phyloP scores from a whole-genome alignment of 805 yeast species.

The Clavispora fructus region DNA sequence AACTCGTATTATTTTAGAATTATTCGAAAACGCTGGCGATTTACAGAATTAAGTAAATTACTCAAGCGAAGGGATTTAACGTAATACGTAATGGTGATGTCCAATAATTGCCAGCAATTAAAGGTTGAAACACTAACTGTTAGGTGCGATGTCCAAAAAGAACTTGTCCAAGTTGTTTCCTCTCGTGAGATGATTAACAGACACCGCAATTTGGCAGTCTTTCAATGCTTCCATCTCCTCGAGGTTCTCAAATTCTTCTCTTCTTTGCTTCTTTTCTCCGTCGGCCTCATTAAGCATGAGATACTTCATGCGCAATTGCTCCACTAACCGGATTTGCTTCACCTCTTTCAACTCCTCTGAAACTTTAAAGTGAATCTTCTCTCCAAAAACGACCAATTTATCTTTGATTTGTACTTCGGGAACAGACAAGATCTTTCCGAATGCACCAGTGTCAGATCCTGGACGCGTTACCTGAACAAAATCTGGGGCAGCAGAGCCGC shows the following conservation, averaged over 20 bases:
- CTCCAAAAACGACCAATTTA: background rate
- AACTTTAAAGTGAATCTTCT: constrained; percentile 3
- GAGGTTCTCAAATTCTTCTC: constrained; percentile 1
- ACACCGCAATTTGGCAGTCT: constrained; percentile 8
- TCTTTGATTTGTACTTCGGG: constrained; percentile 3
- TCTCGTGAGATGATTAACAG: constrained; percentile 5
- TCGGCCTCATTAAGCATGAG: background rate
- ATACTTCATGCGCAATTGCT: constrained; percentile 3
- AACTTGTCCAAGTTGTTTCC: constrained; percentile 4
- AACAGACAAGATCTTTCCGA: constrained; percentile 6
- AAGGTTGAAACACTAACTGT: background rate
- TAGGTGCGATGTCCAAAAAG: background rate
- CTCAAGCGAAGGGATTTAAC: background rate
- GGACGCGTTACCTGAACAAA: constrained; percentile 4
- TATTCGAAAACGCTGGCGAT: background rate
- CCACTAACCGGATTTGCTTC: background rate
- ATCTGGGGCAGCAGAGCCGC: constrained; percentile 4
- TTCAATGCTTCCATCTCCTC: constrained; percentile 5
- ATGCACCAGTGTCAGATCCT: background rate
- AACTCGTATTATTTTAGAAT: too few relatives aligned
- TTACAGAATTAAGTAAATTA: background rate
- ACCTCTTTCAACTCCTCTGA: constrained; percentile 4
- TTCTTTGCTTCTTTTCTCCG: background rate
- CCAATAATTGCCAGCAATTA: background rate
- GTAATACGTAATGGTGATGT: background rate